Base-by-base conservation (phyloP, 768 basidiomycete species). In the Paxillus ammoniavirescens region DNA sequence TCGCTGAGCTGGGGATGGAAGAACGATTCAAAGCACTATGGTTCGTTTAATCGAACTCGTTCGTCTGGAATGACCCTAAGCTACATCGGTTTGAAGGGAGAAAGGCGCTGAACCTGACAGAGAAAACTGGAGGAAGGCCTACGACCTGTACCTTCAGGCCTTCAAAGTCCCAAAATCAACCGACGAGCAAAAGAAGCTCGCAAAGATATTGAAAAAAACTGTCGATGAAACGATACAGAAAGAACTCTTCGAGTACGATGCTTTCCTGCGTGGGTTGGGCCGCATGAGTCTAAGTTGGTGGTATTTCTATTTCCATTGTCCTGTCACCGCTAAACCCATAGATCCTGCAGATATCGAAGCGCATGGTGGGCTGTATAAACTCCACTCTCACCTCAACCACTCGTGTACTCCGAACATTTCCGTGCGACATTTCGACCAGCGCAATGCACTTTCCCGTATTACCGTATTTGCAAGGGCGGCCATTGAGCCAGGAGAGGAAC, bases 371-470 rank as follows among this genome's bases (percentile, higher is more conserved):
- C 74, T 96, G 9, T 96, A 94, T 71, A 80, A 79, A 18, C 78
- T 94, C 5, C 92, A 95, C 66, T 87, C 92, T 2, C 90, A 94
- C 60, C 68, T 95, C 30, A 97, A 96, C 69, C 93, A 97, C 67
- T 80, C 80, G 7, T 97, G 93, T 69, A 68, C 73, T 15, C 91
- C 93, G 0, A 95, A 92, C 67, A 61, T 86, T 45, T 88, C 90
- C 15, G 84, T 89, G 14, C 83, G 87, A 2, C 92, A 92, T 65
- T 71, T 91, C 52, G 86, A 90, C 66, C 79, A 77, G 58, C 82
- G 81, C 47, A 82, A 75, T 2, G 79, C 86, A 2, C 84, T 91
- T 50, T 77, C 86, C 7, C 82, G 90, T 36, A 88, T 96, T 65
- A 84, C 88, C 0, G 65, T 92, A 23, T 67, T 90, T n/a, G 87